phyloP scores from a whole-genome alignment of 2,329 filamentous ascomycete genomes.

The Aspergillus novoparasiticus region DNA sequence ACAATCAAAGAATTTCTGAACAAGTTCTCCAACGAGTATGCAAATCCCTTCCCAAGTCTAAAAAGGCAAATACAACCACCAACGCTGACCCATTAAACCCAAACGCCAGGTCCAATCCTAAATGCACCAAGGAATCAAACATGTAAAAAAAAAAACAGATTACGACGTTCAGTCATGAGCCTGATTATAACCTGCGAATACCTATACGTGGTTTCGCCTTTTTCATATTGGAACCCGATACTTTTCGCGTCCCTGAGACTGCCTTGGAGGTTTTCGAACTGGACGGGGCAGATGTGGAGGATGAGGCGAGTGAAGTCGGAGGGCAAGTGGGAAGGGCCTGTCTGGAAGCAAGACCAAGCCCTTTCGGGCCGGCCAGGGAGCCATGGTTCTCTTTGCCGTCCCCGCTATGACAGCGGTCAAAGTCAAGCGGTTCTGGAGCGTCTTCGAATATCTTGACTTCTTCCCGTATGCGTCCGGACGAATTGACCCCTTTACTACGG shows the following conservation, averaged over 20 bases:
- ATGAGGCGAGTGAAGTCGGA: conserved; percentile 5
- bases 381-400: conserved; percentile 30
- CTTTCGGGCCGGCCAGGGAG: conserved; percentile 17
- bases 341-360: conserved; percentile 8
- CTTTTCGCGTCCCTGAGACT: conserved; percentile 25
- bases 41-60: background rate
- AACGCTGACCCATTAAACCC: background rate
- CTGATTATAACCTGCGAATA: conserved; percentile 35
- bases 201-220: conserved; percentile 40
- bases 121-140: background rate
- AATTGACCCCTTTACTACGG: conserved; percentile 26
- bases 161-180: background rate
- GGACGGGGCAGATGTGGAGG: conserved; percentile 13
- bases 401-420: conserved; percentile 19
- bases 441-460: conserved; percentile 39
- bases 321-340: conserved; percentile 6
- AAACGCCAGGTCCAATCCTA: background rate
- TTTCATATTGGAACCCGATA: conserved; percentile 20
- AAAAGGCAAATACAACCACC: background rate
- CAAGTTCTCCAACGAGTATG: background rate
- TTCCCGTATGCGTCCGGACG: conserved; percentile 27
- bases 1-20: background rate
- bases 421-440: conserved; percentile 20
- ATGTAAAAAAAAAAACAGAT: background rate
- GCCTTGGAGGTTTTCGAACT: conserved; percentile 23